Evolutionary conservation across 768 basidiomycete species (phyloP).

Genomic region (Pulveroboletus sp.): DNA sequence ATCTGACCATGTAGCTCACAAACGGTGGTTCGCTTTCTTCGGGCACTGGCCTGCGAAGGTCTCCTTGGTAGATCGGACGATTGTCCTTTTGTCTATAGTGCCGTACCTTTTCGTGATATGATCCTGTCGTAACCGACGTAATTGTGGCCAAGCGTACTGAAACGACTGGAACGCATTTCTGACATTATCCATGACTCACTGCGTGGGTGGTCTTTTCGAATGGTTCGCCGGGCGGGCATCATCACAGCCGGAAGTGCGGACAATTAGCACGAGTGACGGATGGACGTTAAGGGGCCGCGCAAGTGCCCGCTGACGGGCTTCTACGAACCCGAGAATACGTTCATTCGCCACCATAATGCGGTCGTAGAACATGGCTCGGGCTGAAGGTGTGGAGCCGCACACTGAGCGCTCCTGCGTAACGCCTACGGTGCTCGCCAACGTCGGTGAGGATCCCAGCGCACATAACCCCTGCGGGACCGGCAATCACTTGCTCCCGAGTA

Average conservation of each 20-base stretch:
- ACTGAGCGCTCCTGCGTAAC: slow-evolving; percentile 4
- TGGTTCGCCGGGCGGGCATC: not conserved
- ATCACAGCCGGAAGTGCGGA: not conserved
- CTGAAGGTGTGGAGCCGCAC: not conserved
- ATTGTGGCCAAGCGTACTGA: slow-evolving; percentile 3
- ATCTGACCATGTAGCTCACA: slow-evolving; percentile 20
- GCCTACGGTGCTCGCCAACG: too few relatives aligned
- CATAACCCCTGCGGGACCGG: slow-evolving; percentile 3
- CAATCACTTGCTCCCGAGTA: not conserved
- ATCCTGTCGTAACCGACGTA: slow-evolving; percentile 10
- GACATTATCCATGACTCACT: not conserved
- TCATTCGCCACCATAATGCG: slow-evolving; percentile 2
- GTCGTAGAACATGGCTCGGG: slow-evolving; percentile 1
- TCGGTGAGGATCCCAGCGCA: not conserved
- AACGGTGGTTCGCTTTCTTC: slow-evolving; percentile 29
- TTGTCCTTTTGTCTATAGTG: not conserved
- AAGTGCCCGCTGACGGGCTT: slow-evolving; percentile 2
- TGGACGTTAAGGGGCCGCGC: not conserved
- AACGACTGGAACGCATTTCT: slow-evolving; percentile 6
- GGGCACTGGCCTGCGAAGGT: slow-evolving; percentile 26
- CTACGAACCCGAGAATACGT: not conserved
- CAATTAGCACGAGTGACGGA: not conserved
- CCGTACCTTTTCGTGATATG: not conserved
- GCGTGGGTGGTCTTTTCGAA: not conserved
- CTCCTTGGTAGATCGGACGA: slow-evolving; percentile 26